Percentiles rank a stretch among this genome's conserved stretches.
Conservation (phyloP, 345 rosid species). For the Garcia nutans region DNA sequence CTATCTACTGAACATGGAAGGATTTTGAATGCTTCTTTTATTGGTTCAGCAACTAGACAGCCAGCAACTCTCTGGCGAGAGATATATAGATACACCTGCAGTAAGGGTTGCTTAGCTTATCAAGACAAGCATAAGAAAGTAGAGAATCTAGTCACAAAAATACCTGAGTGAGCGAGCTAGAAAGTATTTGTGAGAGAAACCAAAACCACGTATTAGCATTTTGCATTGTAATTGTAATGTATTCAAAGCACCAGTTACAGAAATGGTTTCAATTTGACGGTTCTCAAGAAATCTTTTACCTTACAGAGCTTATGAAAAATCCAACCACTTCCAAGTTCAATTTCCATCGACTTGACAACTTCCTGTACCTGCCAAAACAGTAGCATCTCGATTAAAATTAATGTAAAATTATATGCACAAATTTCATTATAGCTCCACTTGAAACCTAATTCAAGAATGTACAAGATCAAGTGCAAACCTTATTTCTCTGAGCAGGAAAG, state of each 20-base stretch:
- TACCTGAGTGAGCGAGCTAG: not conserved
- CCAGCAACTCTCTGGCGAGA: conserved; percentile 62
- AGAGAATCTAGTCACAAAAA: not conserved
- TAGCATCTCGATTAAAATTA: not conserved
- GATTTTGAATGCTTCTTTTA: conserved; percentile 69
- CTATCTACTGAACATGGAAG: conserved; percentile 34
- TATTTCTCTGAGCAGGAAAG: conserved; percentile 55
- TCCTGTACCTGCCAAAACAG: conserved; percentile 59
- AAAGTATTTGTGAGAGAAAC: not conserved
- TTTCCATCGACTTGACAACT: conserved; percentile 75
- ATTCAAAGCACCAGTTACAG: not conserved
- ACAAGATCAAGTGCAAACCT: conserved; percentile 41
- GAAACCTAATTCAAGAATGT: not conserved
- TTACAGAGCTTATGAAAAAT: conserved; percentile 66
- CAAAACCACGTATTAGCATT: not conserved
- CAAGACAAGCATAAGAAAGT: not conserved
- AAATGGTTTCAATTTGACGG: not conserved
- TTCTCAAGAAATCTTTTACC: conserved; percentile 33
- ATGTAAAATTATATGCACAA: not conserved
- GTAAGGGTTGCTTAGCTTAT: not conserved
- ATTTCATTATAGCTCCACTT: not conserved
- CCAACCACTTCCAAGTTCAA: conserved; percentile 80
- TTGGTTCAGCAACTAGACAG: conserved; percentile 77
- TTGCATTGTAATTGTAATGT: not conserved
- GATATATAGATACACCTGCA: conserved; percentile 72